Evolutionary conservation across 805 yeast species (phyloP).

Genomic region (Schizosaccharomyces osmophilus): DNA sequence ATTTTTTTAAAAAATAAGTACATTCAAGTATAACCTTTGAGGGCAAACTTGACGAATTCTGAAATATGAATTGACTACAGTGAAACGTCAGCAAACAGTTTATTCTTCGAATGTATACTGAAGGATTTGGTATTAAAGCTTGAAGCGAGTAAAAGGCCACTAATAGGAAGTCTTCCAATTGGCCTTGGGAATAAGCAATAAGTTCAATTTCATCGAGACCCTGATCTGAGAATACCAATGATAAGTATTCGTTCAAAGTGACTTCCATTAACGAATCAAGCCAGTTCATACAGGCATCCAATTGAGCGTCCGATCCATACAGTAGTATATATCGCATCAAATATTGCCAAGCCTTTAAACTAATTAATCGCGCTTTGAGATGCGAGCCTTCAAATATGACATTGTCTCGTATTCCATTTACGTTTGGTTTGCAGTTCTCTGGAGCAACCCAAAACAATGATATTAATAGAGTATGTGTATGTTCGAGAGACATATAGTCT

Average conservation of each 20-base stretch:
- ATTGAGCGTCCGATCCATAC: background rate
- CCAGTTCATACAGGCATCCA: background rate
- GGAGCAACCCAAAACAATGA: conserved; percentile 12
- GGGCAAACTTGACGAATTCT: background rate
- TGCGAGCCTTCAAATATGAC: conserved; percentile 9
- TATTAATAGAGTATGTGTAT: conserved; percentile 9
- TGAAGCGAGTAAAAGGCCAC: background rate
- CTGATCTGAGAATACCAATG: background rate
- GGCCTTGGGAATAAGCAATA: background rate
- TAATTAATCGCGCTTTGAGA: conserved; percentile 9
- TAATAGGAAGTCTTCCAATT: background rate
- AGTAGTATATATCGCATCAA: conserved; percentile 5
- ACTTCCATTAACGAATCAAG: background rate
- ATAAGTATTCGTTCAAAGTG: background rate
- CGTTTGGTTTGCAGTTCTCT: conserved; percentile 6
- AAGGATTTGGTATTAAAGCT: background rate
- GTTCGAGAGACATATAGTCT: conserved; percentile 10
- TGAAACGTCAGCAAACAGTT: background rate
- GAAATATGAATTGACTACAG: background rate
- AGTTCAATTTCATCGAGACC: background rate
- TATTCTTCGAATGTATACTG: background rate
- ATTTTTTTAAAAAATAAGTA: background rate
- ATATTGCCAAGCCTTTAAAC: conserved; percentile 11
- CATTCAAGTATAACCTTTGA: background rate
- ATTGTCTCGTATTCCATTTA: conserved; percentile 10